Evolutionary conservation across 805 yeast species (phyloP).

Genomic region (Zygosaccharomyces rouxii): DNA sequence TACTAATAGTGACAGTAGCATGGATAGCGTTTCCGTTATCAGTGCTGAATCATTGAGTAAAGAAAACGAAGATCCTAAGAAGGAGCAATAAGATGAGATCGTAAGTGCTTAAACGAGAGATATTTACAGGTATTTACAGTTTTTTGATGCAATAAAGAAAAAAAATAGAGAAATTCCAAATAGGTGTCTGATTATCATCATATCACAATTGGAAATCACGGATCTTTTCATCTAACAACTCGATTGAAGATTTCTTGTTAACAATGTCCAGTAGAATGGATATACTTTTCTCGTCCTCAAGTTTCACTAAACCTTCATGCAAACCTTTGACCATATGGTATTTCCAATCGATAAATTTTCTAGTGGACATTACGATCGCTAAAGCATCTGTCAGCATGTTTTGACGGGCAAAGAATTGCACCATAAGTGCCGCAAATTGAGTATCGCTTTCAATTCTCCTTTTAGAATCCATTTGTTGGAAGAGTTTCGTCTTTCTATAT

Average conservation of each 20-base stretch:
- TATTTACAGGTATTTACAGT: slow-evolving; percentile 10
- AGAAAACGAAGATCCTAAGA: slow-evolving; percentile 11
- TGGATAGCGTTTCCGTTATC: slow-evolving; percentile 6
- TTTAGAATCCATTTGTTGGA: slow-evolving; percentile 52
- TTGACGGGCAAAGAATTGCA: slow-evolving; percentile 51
- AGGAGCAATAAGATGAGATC: neutral
- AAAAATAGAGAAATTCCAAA: neutral
- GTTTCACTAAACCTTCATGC: slow-evolving; percentile 36
- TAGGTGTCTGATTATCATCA: neutral
- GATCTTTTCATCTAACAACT: slow-evolving; percentile 19
- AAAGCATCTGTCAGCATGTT: slow-evolving; percentile 65
- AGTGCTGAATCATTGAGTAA: slow-evolving; percentile 12
- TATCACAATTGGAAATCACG: slow-evolving; percentile 15
- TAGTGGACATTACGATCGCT: slow-evolving; percentile 61
- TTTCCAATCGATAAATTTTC: slow-evolving; percentile 67
- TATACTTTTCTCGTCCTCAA: slow-evolving; percentile 42
- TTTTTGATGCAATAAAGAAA: neutral
- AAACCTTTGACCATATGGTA: slow-evolving; percentile 43
- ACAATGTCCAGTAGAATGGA: slow-evolving; percentile 33
- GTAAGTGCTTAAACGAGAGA: neutral
- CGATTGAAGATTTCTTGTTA: slow-evolving; percentile 25
- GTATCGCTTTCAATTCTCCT: slow-evolving; percentile 22
- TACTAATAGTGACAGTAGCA: neutral
- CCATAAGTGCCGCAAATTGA: slow-evolving; percentile 66
- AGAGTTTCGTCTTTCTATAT: slow-evolving; percentile 53